A percentile compares a stretch with the other conserved stretches of the same genome.
These are phyloP conservation scores for Cucurbita ficifolia DNA, from an alignment of 306 rosid species.

Conservation along the genomic window DNA sequence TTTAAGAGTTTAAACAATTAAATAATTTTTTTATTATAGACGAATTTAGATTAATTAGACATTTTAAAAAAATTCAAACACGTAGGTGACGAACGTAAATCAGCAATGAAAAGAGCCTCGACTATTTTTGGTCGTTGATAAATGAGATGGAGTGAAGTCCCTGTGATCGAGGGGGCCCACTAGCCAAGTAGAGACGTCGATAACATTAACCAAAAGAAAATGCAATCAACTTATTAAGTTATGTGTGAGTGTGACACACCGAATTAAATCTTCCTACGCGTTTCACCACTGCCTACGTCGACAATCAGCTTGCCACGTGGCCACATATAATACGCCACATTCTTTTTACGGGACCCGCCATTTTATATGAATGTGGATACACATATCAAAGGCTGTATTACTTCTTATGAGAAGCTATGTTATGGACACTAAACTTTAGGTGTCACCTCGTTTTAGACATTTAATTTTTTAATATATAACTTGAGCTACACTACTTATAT, in stretches of 20 bases:
- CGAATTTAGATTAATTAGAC: no score
- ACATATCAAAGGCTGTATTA: no score
- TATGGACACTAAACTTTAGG: no score
- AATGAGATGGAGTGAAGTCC: conserved; percentile 1
- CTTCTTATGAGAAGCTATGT: no score
- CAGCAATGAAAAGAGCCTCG: background rate
- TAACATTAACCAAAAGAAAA: background rate
- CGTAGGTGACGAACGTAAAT: background rate
- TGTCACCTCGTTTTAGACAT: no score
- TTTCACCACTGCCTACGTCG: background rate
- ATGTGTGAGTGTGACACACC: background rate
- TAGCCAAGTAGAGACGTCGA: background rate
- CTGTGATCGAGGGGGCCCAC: background rate
- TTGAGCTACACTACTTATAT: no score
- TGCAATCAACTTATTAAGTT: background rate
- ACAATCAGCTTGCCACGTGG: background rate
- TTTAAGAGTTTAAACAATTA: no score
- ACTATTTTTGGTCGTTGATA: background rate
- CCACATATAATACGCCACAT: background rate
- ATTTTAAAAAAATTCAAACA: no score
- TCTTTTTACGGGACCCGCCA: background rate
- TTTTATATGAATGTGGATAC: background rate
- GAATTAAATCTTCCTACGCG: background rate
- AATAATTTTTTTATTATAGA: no score
- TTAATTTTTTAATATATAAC: no score